Evolutionary conservation across 495 filamentous ascomycete genomes (phyloP), one percentile per base, ranked within the genome.

Genomic region (Daldinia childiae): DNA sequence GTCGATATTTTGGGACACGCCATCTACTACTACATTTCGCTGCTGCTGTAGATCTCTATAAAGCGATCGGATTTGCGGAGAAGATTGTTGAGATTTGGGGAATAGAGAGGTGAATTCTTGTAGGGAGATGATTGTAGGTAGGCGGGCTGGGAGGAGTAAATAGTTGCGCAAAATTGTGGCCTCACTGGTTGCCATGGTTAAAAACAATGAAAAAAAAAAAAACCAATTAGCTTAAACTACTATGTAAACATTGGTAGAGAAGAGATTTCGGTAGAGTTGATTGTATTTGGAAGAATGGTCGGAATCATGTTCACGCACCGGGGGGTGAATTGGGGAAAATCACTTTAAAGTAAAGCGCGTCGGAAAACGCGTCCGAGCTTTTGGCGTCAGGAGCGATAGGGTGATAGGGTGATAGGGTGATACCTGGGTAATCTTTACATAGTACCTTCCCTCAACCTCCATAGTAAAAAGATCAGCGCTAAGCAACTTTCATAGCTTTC

Each of bases 31-130:
- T 48, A 88, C 85, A 63, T 90, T 87, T 17, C 93, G 87, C 65
- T 90, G 85, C 52, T 88, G 84, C 71, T 94, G 90, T 12, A 96
- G 82, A 78, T 95, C 91, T 11, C 90, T 87, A 73, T 95, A 97
- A n/a, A 97, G 82, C 4, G 84, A 82, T 63, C 87, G 86, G 64
- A 96, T 86, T 65, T 92, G 90, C 0, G 92, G 90, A 45, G 92
- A 91, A 36, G 85, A 82, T 59, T 89, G 91, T 63, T 90, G 83
- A 4, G 87, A 79, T 50, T 84, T 87, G 2, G 93, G 93, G 68
- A 97, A 95, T 39, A 95, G 82, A 29, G 89, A 85, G 30, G 87
- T 88, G 81, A 96, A 96, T 68, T 92, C 86, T 57, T 89, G 82
- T 29, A 95, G 81, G 14, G 92, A 88, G 71, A 95, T 85, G 62